Evolutionary conservation across 2,329 filamentous ascomycete species (phyloP), one percentile per base, ranked within the genome.

Genomic region (Sclerotinia subarctica): DNA sequence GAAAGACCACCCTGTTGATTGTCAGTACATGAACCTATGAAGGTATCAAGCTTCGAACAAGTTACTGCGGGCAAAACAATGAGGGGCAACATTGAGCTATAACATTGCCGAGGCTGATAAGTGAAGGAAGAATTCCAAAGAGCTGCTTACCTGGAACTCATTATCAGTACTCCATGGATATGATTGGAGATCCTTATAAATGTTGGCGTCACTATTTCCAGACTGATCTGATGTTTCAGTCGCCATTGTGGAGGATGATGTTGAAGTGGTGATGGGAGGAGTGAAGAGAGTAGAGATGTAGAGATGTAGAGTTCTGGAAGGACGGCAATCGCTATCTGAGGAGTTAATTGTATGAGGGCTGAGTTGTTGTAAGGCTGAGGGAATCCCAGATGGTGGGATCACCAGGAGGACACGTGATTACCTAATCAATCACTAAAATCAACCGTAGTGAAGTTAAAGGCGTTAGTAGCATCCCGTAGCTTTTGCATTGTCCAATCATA

Each of bases 101-200:
- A 35, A 47, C 6, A 17, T 7, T 66, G 68, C 70, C 70, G 70
- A 75, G 70, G 70, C 70, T 72, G 69, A 68, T 64, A 11, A 52
- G 2, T 49, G 7, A 51, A 6, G 46, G 58, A 24, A 46, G 56
- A 26, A 32, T 32, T 51, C 24, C 51, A 58, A 52, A 42, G 49
- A 17, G 38, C 38, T 17, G 56, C 73, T 58, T 75, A 87, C 87
- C 79, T 91, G 87, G 74, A 92, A 93, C 71, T 87, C 86, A 64
- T 83, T 81, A 78, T 93, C 90, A 70, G 84, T 84, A 69, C 83
- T 82, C 90, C 90, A 93, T 24, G 85, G 83, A 75, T 92, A 92
- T 32, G 79, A 79, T 73, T 90, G 87, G 63, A 92, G 85, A 70
- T 88, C 84, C 68, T 81, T 79, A 77, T 86, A 91, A 69, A 88